phyloP scores from a whole-genome alignment of 495 filamentous ascomycete genomes.

The Lichina pygmaea region DNA sequence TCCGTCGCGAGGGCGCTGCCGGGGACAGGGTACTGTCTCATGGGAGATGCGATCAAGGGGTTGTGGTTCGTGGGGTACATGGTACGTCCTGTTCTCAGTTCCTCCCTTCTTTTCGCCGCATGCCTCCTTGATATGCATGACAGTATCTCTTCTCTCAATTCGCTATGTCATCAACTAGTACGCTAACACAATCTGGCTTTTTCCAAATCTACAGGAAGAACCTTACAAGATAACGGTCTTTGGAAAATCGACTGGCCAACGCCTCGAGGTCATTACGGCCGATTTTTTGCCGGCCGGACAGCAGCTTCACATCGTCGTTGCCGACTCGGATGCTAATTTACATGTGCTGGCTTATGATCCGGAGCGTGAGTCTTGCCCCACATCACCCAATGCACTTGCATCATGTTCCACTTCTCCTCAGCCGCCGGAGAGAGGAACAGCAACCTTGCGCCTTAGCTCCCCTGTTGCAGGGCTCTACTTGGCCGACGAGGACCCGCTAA shows the following conservation, averaged over 20 bases:
- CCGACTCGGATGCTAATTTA: conserved; percentile 63
- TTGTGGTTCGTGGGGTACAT: conserved; percentile 88
- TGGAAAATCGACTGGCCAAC: conserved; percentile 44
- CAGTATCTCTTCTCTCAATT: background rate
- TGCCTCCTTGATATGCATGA: background rate
- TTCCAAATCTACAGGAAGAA: conserved; percentile 28
- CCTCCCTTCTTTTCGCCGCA: background rate
- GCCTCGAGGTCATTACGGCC: conserved; percentile 48
- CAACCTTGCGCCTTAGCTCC: background rate
- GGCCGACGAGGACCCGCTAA: background rate
- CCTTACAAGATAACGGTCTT: conserved; percentile 91
- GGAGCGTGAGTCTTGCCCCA: conserved; percentile 26
- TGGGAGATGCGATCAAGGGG: conserved; percentile 77
- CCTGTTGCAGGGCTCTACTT: too few species aligned
- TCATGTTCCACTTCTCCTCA: conserved; percentile 16
- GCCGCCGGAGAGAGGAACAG: background rate
- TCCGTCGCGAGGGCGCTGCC: conserved; percentile 54
- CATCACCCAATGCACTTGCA: background rate
- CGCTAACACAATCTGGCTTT: background rate
- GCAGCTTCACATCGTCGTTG: conserved; percentile 55
- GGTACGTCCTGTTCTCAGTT: conserved; percentile 15
- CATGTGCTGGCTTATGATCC: conserved; percentile 86
- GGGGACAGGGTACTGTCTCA: conserved; percentile 55
- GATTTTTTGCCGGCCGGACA: conserved; percentile 76
- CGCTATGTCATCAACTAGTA: background rate